Conservation (phyloP, 1,139 yeast genomes). For the Sugiyamaella sp. region DNA sequence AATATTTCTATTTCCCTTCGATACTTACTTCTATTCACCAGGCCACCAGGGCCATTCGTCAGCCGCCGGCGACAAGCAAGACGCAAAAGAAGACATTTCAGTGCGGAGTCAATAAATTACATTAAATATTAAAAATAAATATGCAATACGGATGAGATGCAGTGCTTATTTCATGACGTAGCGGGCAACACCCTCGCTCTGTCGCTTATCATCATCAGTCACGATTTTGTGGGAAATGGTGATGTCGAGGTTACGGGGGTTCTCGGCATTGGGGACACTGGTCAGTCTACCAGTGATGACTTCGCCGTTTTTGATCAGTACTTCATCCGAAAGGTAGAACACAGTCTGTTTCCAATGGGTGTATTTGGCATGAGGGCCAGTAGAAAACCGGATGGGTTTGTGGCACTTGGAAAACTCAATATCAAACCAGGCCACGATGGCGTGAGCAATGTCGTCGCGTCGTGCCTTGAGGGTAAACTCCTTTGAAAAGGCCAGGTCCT, state of each 20-base stretch:
- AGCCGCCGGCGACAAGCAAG: too few species aligned
- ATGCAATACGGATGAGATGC: conserved; percentile 5
- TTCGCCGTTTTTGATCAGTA: conserved; percentile 80
- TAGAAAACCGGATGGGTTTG: conserved; percentile 47
- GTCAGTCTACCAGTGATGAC: conserved; percentile 68
- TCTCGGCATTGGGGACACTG: conserved; percentile 71
- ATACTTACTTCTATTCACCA: background rate
- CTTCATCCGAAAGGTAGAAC: conserved; percentile 82
- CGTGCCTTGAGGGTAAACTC: conserved; percentile 71
- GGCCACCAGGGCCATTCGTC: too few species aligned
- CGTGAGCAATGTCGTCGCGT: conserved; percentile 83
- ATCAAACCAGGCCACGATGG: conserved; percentile 93
- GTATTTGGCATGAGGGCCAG: conserved; percentile 51
- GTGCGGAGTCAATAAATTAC: conserved; percentile 17
- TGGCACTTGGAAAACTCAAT: conserved; percentile 69
- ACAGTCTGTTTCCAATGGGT: conserved; percentile 94
- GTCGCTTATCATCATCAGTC: conserved; percentile 49
- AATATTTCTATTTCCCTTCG: too few species aligned
- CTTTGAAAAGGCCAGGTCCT: conserved; percentile 74
- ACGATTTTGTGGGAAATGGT: conserved; percentile 53
- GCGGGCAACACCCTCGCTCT: conserved; percentile 21
- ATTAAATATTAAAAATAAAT: conserved; percentile 14
- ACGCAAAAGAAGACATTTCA: too few species aligned
- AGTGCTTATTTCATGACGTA: conserved; percentile 22
- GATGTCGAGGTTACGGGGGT: conserved; percentile 69